These are phyloP conservation scores for Colletotrichum sp. DNA, from an alignment of 2,329 filamentous ascomycete species.

Conservation along the genomic window DNA sequence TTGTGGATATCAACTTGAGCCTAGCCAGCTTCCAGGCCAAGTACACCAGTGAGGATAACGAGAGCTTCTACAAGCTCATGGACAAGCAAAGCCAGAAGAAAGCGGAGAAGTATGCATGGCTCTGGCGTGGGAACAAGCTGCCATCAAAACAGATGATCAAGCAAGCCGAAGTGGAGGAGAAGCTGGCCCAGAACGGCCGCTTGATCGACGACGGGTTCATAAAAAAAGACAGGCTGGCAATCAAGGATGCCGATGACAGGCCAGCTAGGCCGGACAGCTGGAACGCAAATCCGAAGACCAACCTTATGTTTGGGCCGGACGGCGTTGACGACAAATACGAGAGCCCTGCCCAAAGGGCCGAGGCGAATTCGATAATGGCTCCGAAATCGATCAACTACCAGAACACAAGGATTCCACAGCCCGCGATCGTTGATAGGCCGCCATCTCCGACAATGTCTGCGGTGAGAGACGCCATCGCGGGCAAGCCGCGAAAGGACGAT, in stretches of 20 bases:
- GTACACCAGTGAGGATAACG: constrained; percentile 98
- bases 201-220: constrained; percentile 59
- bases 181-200: constrained; percentile 48
- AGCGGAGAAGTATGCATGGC: constrained; percentile 85
- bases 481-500: constrained; percentile 65
- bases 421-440: constrained; percentile 51
- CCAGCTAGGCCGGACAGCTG: constrained; percentile 80
- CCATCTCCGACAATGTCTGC: constrained; percentile 84
- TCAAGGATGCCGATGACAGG: constrained; percentile 70
- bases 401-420: constrained; percentile 78
- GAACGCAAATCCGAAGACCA: constrained; percentile 76
- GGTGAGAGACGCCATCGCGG: constrained; percentile 82
- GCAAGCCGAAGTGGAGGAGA: constrained; percentile 65
- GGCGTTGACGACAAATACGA: constrained; percentile 61
- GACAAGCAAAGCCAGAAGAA: constrained; percentile 89
- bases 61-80: constrained; percentile 90
- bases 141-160: constrained; percentile 78
- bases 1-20: constrained; percentile 77
- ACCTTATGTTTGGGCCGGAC: constrained; percentile 83
- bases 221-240: constrained; percentile 61
- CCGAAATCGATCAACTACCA: constrained; percentile 80
- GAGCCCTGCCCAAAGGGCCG: constrained; percentile 71
- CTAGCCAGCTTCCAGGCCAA: constrained; percentile 86
- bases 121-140: constrained; percentile 89
- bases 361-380: constrained; percentile 72